Base-by-base conservation (phyloP, 352 stramenopile genomes). In the Phytophthora pistaciae region DNA sequence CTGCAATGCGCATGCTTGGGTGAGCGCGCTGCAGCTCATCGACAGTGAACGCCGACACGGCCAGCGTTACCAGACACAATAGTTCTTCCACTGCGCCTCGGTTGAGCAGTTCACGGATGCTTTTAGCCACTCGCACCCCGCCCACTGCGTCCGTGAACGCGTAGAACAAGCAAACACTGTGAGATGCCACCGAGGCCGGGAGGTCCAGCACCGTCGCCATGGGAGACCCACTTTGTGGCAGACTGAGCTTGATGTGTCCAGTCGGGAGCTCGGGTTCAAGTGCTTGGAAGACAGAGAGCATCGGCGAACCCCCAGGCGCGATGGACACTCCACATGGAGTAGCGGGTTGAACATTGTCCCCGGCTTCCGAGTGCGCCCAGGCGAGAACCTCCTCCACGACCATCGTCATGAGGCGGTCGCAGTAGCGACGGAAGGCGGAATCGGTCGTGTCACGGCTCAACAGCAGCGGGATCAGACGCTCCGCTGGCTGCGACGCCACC, bases 371-470 rank as follows among this genome's bases (percentile, higher is more conserved):
- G 9, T 79, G 74, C 36, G 75, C 60, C 67, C 66, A 78, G 33
- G 67, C 61, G 1, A 85, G 52, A n/a, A 78, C 63, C 40, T 85
- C 75, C 14, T 83, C 72, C 13, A 83, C 33, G 11, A 81, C 57
- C 38, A 81, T 52, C 21, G 68, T 71, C 67, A 83, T 83, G 36
- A 81, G 62, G 21, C 77, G 75, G 33, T 78, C 68, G 9, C 69
- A 71, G 36, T 72, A 73, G 8, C 56, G 72, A 14, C 70, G 68
- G 44, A 84, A 84, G 21, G 53, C 74, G 3, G 50, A 16, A 14
- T 64, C 52, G 3, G 36, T 68, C 3, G 64, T 69, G 13, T 71
- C 54, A 21, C 40, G 42, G 52, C 56, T 75, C 38, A 54, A 54
- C 5, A 74, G 56, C 0, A 75, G 49, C 33, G 56, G 68, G n/a